These are phyloP conservation scores for Urtica urens DNA, from an alignment of 306 rosid species.

Conservation along the genomic window DNA sequence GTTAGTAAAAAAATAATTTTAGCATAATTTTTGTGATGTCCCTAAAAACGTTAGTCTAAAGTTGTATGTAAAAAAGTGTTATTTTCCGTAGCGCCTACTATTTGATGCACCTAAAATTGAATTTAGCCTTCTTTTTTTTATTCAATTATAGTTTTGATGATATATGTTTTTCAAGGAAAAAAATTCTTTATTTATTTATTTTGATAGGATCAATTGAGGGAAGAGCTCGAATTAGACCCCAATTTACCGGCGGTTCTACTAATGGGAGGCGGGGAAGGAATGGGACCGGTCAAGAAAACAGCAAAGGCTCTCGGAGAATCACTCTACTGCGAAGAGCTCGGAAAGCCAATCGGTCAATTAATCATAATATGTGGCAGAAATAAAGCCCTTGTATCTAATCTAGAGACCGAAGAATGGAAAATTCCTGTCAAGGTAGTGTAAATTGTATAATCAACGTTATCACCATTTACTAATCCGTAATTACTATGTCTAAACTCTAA, in stretches of 20 bases:
- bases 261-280: slow-evolving; percentile 99
- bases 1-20: too few relatives aligned
- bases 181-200: too few relatives aligned
- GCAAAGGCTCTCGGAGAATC: slow-evolving; percentile 79
- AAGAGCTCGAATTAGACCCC: slow-evolving; percentile 78
- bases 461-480: too few relatives aligned
- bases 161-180: too few relatives aligned
- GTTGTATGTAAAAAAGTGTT: too few relatives aligned
- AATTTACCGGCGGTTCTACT: slow-evolving; percentile 80
- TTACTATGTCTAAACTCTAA: too few relatives aligned
- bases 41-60: too few relatives aligned
- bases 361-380: slow-evolving; percentile 83
- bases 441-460: too few relatives aligned
- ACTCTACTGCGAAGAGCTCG: slow-evolving; percentile 48
- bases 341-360: slow-evolving; percentile 73
- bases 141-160: slow-evolving; percentile 10
- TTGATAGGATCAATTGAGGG: slow-evolving; percentile 68
- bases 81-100: too few relatives aligned
- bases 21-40: too few relatives aligned
- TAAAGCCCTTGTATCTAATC: slow-evolving; percentile 42
- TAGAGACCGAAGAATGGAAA: slow-evolving; percentile 63
- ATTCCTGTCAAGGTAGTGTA: slow-evolving; percentile 86
- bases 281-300: slow-evolving; percentile 97
- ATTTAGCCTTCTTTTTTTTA: neutral
- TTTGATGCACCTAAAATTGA: too few relatives aligned